phyloP scores from a whole-genome alignment of 768 basidiomycete genomes.

The Pleurotus ostreatus region DNA sequence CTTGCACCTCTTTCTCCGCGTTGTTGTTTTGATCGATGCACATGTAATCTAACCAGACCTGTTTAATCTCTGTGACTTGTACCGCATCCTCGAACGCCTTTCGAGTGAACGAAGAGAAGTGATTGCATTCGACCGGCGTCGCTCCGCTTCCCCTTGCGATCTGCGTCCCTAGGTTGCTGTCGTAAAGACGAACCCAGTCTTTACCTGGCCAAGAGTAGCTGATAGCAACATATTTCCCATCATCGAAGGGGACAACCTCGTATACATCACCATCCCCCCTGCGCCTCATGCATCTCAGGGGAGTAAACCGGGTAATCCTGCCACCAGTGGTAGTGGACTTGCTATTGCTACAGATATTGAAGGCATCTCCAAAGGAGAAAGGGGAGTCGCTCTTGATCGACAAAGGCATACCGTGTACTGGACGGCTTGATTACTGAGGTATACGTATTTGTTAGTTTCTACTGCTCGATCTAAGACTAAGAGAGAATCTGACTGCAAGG shows the following conservation, averaged over 20 bases:
- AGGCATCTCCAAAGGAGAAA: no score
- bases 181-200: conserved; percentile 3
- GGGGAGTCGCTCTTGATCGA: no score
- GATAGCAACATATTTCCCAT: background rate
- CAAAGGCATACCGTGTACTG: no score
- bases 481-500: no score
- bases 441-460: no score
- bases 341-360: no score
- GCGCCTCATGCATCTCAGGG: background rate
- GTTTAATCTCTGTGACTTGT: background rate
- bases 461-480: no score
- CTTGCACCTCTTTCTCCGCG: background rate
- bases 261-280: background rate
- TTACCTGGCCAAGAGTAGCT: conserved; percentile 5
- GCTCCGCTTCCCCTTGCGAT: background rate
- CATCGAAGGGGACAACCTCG: background rate
- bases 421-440: no score
- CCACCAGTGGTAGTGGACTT: no score
- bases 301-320: background rate
- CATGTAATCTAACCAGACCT: conserved; percentile 1
- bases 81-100: background rate
- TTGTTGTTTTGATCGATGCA: conserved; percentile 1
- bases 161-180: background rate
- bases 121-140: background rate
- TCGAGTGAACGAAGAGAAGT: conserved; percentile 1